These are phyloP conservation scores for Colletotrichum graminicola DNA, from an alignment of 2,329 filamentous ascomycete genomes.

Conservation along the genomic window DNA sequence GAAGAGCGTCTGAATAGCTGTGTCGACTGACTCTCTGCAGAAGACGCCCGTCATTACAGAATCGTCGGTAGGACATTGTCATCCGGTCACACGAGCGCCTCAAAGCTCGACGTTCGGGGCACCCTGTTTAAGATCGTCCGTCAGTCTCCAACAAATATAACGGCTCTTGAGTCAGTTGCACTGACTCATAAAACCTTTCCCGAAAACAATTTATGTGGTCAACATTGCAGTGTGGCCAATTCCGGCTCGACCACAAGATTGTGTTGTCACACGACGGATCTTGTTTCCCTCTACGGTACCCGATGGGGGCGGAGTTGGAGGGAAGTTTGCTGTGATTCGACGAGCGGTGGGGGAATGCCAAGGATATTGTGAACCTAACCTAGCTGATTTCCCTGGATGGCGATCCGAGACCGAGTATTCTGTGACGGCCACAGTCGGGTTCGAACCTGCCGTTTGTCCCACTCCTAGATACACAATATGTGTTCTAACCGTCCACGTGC, in stretches of 20 bases:
- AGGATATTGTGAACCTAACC: not conserved
- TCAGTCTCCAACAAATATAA: not conserved
- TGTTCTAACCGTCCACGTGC: not conserved
- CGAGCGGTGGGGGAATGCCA: not conserved
- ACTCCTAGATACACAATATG: not conserved
- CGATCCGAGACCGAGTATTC: slow-evolving; percentile 7
- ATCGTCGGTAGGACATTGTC: not conserved
- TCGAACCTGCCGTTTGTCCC: not conserved
- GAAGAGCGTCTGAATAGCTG: too few species aligned
- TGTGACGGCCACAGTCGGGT: not conserved
- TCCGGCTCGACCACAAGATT: not conserved
- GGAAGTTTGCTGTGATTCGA: not conserved
- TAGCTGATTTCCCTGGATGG: slow-evolving; percentile 1
- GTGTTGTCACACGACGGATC: not conserved
- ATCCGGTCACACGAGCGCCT: not conserved
- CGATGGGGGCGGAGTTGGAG: not conserved
- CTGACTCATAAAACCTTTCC: not conserved
- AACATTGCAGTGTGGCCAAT: not conserved
- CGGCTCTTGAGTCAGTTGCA: not conserved
- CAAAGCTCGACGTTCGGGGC: not conserved
- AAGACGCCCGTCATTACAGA: too few species aligned
- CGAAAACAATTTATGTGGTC: not conserved
- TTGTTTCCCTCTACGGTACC: not conserved
- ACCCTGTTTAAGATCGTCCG: not conserved
- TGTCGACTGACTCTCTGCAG: too few species aligned